A percentile compares a stretch with the other conserved stretches of the same genome.
Evolutionary conservation across 2,329 filamentous ascomycete genomes (phyloP).

Genomic region (Botrytis elliptica): DNA sequence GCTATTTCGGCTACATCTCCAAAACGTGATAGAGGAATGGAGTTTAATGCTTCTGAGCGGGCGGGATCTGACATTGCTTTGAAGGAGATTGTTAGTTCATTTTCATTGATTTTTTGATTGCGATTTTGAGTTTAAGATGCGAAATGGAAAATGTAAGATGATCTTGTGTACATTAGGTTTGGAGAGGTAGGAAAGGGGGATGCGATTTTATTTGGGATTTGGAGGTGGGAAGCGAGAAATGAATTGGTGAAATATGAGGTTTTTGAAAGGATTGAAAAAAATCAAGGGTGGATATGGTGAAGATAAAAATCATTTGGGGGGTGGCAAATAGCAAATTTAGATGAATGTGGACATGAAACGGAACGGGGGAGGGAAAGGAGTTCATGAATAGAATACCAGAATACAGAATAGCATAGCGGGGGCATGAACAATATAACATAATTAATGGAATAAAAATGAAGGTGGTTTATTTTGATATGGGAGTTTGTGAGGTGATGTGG

Average conservation of each 20-base stretch:
- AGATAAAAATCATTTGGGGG: neutral
- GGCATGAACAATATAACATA: neutral
- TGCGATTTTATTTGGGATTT: neutral
- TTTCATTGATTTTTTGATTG: neutral
- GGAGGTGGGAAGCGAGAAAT: neutral
- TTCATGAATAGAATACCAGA: neutral
- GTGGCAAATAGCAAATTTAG: neutral
- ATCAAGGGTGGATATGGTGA: neutral
- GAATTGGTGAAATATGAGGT: neutral
- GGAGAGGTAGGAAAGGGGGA: conserved; percentile 31
- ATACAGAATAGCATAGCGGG: neutral
- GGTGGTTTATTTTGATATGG: neutral
- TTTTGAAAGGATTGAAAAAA: neutral
- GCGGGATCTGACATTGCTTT: conserved; percentile 46
- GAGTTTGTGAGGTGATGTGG: neutral
- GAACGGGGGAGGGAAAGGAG: neutral
- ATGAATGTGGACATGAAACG: neutral
- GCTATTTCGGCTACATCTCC: conserved; percentile 71
- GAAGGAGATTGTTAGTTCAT: neutral
- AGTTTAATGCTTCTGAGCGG: conserved; percentile 40
- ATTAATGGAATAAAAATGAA: neutral
- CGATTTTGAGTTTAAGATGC: neutral
- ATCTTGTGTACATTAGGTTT: conserved; percentile 38
- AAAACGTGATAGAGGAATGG: conserved; percentile 66
- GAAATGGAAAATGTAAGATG: conserved; percentile 2